A percentile compares a stretch with the other conserved stretches of the same genome.
These are phyloP conservation scores for Begonia fuchsioides DNA, from an alignment of 306 rosid species.

Conservation along the genomic window DNA sequence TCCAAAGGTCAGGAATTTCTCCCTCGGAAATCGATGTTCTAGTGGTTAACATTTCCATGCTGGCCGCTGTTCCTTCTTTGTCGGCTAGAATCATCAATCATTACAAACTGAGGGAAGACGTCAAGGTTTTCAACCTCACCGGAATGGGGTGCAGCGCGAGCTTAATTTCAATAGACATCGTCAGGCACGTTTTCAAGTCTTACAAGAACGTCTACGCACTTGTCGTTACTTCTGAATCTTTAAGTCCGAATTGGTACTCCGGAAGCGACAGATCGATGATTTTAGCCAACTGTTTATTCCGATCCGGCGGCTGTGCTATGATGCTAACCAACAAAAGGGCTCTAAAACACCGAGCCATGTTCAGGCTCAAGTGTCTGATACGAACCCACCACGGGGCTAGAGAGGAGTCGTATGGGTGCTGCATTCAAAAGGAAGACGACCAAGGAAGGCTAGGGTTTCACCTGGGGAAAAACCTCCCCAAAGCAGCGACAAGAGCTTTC, in stretches of 20 bases:
- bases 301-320: slow-evolving; percentile 15
- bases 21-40: slow-evolving; percentile 62
- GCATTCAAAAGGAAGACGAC: slow-evolving; percentile 66
- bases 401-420: too few species aligned
- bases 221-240: too few species aligned
- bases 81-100: slow-evolving; percentile 42
- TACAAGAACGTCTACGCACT: too few species aligned
- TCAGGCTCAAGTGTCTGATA: slow-evolving; percentile 5
- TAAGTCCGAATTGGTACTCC: too few species aligned
- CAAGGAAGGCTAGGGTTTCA: slow-evolving; percentile 45
- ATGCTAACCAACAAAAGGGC: slow-evolving; percentile 10
- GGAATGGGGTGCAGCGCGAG: too few species aligned
- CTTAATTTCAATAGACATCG: too few species aligned
- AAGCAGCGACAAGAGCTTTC: slow-evolving; percentile 77
- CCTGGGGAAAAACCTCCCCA: slow-evolving; percentile 56
- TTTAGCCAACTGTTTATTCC: too few species aligned
- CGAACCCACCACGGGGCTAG: slow-evolving; percentile 52
- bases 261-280: too few species aligned
- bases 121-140: slow-evolving; percentile 68
- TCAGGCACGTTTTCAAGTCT: too few species aligned
- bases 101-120: slow-evolving; percentile 56
- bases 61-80: slow-evolving; percentile 42
- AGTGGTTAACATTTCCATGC: slow-evolving; percentile 74
- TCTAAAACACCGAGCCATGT: slow-evolving; percentile 5
- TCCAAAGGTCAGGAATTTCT: slow-evolving; percentile 28